These are phyloP conservation scores for Mortierella sp. DNA, from an alignment of 371 early-diverging fungal genomes.

Conservation along the genomic window DNA sequence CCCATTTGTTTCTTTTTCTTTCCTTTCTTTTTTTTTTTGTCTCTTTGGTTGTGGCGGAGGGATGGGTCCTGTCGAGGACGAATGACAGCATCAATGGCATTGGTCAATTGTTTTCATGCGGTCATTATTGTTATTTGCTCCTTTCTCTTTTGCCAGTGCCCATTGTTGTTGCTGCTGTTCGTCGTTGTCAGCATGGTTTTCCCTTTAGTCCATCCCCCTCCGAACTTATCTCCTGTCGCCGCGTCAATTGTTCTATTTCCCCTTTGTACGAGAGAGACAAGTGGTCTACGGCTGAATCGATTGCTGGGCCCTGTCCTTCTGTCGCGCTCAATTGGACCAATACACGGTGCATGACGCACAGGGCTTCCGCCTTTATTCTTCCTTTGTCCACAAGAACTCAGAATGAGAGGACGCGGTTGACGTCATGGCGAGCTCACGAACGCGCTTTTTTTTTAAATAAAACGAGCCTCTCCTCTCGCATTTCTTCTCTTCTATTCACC, in stretches of 20 bases:
- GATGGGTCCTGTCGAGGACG: not conserved
- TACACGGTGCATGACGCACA: not conserved
- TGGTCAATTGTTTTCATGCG: not conserved
- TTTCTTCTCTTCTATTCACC: not conserved
- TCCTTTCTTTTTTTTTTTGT: not conserved
- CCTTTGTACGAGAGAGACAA: not conserved
- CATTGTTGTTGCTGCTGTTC: not conserved
- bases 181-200: too few relatives aligned
- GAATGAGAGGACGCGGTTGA: not conserved
- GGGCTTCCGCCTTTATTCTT: not conserved
- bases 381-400: too few relatives aligned
- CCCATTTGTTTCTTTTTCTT: not conserved
- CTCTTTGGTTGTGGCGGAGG: not conserved
- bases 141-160: not conserved
- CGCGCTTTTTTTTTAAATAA: not conserved
- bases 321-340: not conserved
- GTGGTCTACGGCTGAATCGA: not conserved
- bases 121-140: not conserved
- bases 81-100: not conserved
- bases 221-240: not conserved
- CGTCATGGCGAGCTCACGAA: not conserved
- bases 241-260: not conserved
- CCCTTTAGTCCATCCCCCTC: not conserved
- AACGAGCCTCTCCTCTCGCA: not conserved
- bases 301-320: not conserved